A percentile compares a stretch with the other conserved stretches of the same genome.
phyloP scores from a whole-genome alignment of 2,329 filamentous ascomycete species.

The Colletotrichum eremochloae region DNA sequence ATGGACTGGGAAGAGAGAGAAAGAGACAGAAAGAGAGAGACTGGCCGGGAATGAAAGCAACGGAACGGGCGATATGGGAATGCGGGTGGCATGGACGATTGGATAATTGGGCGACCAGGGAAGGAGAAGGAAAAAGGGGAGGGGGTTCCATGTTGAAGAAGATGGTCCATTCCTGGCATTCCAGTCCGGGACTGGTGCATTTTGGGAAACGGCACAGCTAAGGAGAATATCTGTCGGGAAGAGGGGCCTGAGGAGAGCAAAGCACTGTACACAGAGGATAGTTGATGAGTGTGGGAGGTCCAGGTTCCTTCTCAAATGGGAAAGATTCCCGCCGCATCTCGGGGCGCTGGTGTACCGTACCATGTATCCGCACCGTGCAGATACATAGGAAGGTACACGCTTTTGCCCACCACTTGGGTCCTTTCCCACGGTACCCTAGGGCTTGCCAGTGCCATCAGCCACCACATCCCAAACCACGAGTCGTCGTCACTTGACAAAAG shows the following conservation, averaged over 20 bases:
- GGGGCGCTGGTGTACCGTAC: neutral
- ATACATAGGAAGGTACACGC: neutral
- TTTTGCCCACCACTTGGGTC: neutral
- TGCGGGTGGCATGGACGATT: neutral
- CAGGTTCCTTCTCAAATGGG: neutral
- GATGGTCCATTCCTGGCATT: neutral
- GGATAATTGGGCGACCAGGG: slow-evolving; percentile 11
- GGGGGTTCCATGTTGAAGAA: slow-evolving; percentile 15
- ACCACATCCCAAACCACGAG: neutral
- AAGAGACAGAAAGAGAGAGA: neutral
- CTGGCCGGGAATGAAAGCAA: slow-evolving; percentile 3
- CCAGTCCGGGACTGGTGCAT: neutral
- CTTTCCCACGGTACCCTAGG: neutral
- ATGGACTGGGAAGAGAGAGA: neutral
- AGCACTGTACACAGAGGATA: neutral
- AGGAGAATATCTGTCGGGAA: neutral
- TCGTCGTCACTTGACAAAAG: neutral
- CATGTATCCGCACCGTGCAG: neutral
- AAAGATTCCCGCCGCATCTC: neutral
- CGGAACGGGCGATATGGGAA: slow-evolving; percentile 5
- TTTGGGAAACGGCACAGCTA: neutral
- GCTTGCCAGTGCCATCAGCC: neutral
- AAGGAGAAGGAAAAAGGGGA: neutral
- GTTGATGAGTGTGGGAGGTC: neutral
- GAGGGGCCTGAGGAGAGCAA: neutral